Percentiles rank a stretch among this genome's conserved stretches.
Evolutionary conservation across 1,284 basidiomycete species (phyloP).

Genomic region (Sporisorium reilianum): DNA sequence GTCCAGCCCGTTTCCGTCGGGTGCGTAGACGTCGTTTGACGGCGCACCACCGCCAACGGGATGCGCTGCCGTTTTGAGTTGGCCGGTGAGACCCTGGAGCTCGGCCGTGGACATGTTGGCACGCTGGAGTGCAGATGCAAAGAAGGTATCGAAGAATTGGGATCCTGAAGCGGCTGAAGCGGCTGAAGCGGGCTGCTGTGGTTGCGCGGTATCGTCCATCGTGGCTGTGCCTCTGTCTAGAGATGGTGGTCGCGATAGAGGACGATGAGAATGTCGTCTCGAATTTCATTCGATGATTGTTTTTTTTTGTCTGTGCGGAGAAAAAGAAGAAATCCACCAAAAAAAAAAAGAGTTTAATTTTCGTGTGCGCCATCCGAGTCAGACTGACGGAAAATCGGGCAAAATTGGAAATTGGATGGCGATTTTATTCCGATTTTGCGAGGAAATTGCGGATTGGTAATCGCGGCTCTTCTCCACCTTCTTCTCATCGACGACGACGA

Average conservation of each 20-base stretch:
- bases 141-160: slow-evolving; percentile 52
- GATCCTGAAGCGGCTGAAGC: no score
- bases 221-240: not conserved
- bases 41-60: slow-evolving; percentile 20
- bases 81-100: slow-evolving; percentile 24
- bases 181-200: no score
- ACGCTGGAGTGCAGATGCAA: slow-evolving; percentile 42
- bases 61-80: slow-evolving; percentile 20
- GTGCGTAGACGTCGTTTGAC: slow-evolving; percentile 31
- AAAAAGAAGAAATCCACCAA: slow-evolving; percentile 4
- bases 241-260: slow-evolving; percentile 7
- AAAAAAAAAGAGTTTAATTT: slow-evolving; percentile 24
- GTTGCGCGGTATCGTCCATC: slow-evolving; percentile 1
- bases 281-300: no score
- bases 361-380: not conserved
- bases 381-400: not conserved
- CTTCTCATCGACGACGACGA: slow-evolving; percentile 3
- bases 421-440: not conserved
- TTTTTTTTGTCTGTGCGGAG: slow-evolving; percentile 17
- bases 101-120: slow-evolving; percentile 47
- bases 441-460: slow-evolving; percentile 2
- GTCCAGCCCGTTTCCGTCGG: slow-evolving; percentile 49
- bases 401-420: not conserved
- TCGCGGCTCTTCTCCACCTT: slow-evolving; percentile 1
- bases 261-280: slow-evolving; percentile 14